phyloP scores from a whole-genome alignment of 78 protist species.

The Polysphondylium violaceum region DNA sequence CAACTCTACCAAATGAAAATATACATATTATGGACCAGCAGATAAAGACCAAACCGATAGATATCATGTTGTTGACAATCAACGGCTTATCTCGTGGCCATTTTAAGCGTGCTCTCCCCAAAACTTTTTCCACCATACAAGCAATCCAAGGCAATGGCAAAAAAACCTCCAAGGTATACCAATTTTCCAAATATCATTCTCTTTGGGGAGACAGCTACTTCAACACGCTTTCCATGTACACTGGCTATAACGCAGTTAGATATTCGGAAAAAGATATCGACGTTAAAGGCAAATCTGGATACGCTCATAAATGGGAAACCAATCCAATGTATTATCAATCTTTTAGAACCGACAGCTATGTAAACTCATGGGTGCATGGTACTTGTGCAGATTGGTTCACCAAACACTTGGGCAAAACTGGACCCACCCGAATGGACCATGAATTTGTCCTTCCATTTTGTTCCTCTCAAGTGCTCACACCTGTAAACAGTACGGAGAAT shows the following conservation, averaged over 20 bases:
- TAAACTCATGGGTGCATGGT: conserved; percentile 45
- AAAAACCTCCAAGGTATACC: conserved; percentile 45
- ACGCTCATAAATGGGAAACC: conserved; percentile 2
- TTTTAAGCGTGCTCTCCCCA: conserved; percentile 58
- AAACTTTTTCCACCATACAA: conserved; percentile 23
- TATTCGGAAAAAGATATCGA: conserved; percentile 5
- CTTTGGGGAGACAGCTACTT: conserved; percentile 32
- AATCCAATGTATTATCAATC: conserved; percentile 61
- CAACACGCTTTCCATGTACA: conserved; percentile 65
- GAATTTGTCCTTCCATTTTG: conserved; percentile 66
- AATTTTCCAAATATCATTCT: conserved; percentile 74
- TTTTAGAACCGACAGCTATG: conserved; percentile 61
- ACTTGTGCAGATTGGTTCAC: conserved; percentile 70
- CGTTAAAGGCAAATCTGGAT: background rate
- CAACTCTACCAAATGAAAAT: background rate
- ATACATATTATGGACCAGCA: background rate
- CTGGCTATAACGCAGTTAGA: conserved; percentile 45
- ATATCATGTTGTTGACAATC: conserved; percentile 49
- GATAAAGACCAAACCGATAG: conserved; percentile 8
- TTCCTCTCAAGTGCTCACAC: conserved; percentile 50
- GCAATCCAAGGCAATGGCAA: conserved; percentile 16
- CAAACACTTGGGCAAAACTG: background rate
- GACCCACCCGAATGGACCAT: conserved; percentile 37
- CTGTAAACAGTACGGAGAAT: conserved; percentile 24
- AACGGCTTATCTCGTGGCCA: conserved; percentile 72